Evolutionary conservation across 1,284 basidiomycete species (phyloP), one percentile per base, ranked within the genome.

Genomic region (Sparassis latifolia): DNA sequence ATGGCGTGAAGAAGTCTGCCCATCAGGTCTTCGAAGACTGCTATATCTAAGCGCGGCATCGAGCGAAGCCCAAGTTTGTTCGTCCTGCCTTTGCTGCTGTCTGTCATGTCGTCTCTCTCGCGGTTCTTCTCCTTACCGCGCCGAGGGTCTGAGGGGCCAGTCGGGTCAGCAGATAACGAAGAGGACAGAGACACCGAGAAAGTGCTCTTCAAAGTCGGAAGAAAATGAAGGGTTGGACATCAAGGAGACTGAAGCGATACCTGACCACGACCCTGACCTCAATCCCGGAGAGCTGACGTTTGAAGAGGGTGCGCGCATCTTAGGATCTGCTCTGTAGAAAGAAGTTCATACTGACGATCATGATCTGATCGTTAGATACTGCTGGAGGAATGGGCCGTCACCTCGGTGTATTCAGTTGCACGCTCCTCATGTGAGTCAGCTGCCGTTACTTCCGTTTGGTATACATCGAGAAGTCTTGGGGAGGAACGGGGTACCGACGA

Each of bases 331-430:
- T 20, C 20, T 20, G 20, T 20, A 20, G 20, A 20, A 20, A 20
- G 20, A 20, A 20, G 20, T 20, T 20, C 20, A 20, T 20, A 20
- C 27, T 3, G 27, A 9, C 12, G 10, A 2, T 27, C 12, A 35
- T 28, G 20, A 4, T 29, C 5, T 35, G 12, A 37, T 43, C 7
- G 32, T 2, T 44, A 67, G 65, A 63, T 55, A 54, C 62, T 5
- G 60, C 64, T 2, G 65, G 65, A 33, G 65, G 65, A 9, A 58
- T 66, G 54, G 64, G 64, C 28, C 59, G 63, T 10, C 63, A 66
- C 53, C 56, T 66, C 2, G 64, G 64, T 40, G 63, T 66, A 3
- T 65, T 65, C 57, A 62, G 55, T 35, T 66, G 64, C 33, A 66
- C 64, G 1, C 54, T 66, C 12, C 58, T 66, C 31, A 64, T 66